Conservation (phyloP, 352 stramenopile species). For the Globisporangium cylindrosporum region DNA sequence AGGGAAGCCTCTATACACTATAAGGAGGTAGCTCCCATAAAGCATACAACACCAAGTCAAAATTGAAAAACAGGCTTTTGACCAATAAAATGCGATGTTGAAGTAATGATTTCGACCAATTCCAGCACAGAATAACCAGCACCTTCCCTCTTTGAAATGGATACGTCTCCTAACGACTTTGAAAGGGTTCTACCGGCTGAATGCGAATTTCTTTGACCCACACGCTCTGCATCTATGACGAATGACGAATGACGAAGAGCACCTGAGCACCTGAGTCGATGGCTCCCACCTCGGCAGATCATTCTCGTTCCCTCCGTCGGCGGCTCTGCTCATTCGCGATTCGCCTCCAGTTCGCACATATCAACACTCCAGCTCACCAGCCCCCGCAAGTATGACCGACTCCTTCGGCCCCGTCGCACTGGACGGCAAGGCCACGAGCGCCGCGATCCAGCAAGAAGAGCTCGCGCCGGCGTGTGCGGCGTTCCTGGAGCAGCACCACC, state of each 20-base stretch:
- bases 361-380: background rate
- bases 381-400: background rate
- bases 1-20: background rate
- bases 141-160: background rate
- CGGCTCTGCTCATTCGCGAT: slow-evolving; percentile 5
- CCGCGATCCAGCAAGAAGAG: slow-evolving; percentile 73
- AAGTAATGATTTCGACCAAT: background rate
- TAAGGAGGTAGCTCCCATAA: background rate
- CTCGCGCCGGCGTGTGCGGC: slow-evolving; percentile 64
- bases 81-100: background rate
- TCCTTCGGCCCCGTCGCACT: slow-evolving; percentile 21
- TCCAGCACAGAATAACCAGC: background rate
- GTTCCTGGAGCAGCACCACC: slow-evolving; percentile 46
- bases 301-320: background rate
- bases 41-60: background rate
- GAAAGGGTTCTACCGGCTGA: background rate
- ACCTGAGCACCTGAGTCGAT: background rate
- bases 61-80: too few relatives aligned
- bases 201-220: background rate
- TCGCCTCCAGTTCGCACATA: background rate
- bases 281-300: background rate
- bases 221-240: background rate
- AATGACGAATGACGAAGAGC: background rate
- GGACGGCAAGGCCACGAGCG: slow-evolving; percentile 88
- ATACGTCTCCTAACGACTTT: background rate